Percentiles rank a stretch among this genome's conserved stretches.
phyloP scores from a whole-genome alignment of 805 yeast genomes.

The Ogataea wickerhamii region DNA sequence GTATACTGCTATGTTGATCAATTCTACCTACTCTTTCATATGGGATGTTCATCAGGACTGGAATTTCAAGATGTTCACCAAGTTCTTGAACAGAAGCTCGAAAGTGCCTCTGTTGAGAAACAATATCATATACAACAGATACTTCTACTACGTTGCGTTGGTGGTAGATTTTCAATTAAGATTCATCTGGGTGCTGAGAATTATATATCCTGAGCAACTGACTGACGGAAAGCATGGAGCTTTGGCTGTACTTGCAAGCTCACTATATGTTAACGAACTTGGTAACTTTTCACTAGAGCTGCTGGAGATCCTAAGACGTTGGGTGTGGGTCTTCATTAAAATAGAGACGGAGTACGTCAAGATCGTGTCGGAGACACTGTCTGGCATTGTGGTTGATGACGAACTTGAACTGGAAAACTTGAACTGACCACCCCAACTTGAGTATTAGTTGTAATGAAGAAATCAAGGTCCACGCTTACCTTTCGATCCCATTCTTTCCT shows the following conservation, averaged over 20 bases:
- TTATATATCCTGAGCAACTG: conserved; percentile 23
- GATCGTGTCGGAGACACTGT: conserved; percentile 12
- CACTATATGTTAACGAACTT: conserved; percentile 40
- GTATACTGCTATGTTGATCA: conserved; percentile 47
- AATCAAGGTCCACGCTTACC: too few species aligned
- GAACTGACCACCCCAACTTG: too few species aligned
- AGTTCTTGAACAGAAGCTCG: conserved; percentile 18
- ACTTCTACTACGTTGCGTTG: conserved; percentile 55
- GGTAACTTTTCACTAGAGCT: conserved; percentile 68
- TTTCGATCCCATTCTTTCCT: conserved; percentile 38
- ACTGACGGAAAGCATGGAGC: conserved; percentile 10
- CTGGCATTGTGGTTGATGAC: conserved; percentile 4
- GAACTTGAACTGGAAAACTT: conserved; percentile 22
- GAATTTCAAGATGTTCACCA: conserved; percentile 59
- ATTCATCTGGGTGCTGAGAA: conserved; percentile 70
- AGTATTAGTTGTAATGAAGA: too few species aligned
- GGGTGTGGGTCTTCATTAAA: conserved; percentile 85
- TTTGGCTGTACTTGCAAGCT: conserved; percentile 19
- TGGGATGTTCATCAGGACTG: conserved; percentile 95
- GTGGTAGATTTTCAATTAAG: conserved; percentile 61
- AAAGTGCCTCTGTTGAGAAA: conserved; percentile 27
- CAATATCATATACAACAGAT: conserved; percentile 29
- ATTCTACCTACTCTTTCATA: conserved; percentile 71
- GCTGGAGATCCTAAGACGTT: conserved; percentile 77
- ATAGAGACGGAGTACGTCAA: conserved; percentile 68